Conservation (phyloP, 768 basidiomycete genomes). For the Lenzites betulinus region DNA sequence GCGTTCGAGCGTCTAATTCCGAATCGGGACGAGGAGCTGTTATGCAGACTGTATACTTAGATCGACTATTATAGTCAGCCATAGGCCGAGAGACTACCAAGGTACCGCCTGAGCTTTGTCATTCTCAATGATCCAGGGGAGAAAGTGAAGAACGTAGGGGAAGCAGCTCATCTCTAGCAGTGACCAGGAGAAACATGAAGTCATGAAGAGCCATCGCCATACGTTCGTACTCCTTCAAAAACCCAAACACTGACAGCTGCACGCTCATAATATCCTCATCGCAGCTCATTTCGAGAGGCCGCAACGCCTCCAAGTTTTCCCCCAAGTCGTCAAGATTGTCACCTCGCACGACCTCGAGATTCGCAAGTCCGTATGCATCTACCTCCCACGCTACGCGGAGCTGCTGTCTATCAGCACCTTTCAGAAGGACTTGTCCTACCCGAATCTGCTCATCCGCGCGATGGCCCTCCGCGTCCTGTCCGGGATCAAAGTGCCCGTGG, state of each 20-base stretch:
- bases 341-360: conserved; percentile 91
- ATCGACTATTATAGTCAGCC: no score
- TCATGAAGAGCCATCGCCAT: conserved; percentile 97
- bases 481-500: conserved; percentile 88
- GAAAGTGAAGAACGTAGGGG: conserved; percentile 76
- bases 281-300: conserved; percentile 90
- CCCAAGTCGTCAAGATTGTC: conserved; percentile 96
- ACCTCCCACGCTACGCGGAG: conserved; percentile 91
- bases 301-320: conserved; percentile 93
- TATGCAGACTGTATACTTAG: no score
- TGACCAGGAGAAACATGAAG: conserved; percentile 91
- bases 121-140: conserved; percentile 78
- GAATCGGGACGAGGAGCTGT: no score
- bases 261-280: background rate
- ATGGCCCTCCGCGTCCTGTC: conserved; percentile 95
- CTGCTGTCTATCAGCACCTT: conserved; percentile 98
- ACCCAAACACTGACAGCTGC: no score
- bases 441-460: conserved; percentile 91
- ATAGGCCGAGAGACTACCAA: no score
- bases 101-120: no score
- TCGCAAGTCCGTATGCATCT: conserved; percentile 97
- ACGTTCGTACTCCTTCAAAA: no score
- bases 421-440: conserved; percentile 92
- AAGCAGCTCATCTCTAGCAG: conserved; percentile 86
- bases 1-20: no score